These are phyloP conservation scores for Cladosporium halotolerans DNA, from an alignment of 2,329 filamentous ascomycete species.

Conservation along the genomic window DNA sequence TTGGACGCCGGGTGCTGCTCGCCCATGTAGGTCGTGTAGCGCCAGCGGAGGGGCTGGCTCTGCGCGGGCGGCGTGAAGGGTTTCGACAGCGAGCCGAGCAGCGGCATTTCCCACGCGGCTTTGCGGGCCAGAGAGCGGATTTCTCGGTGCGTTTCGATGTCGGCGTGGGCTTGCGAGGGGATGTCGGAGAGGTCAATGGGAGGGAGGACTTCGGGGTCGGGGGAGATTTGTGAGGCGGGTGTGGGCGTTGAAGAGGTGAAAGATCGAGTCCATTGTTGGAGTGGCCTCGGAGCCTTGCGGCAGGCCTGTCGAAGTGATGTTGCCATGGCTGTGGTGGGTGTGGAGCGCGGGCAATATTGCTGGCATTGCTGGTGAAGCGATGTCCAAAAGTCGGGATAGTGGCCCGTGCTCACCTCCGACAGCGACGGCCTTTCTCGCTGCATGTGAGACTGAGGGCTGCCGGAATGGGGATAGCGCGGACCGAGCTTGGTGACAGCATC, in stretches of 20 bases:
- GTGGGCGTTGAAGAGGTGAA: conserved; percentile 5
- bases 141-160: conserved; percentile 83
- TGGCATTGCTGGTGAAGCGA: neutral
- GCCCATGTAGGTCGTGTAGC: conserved; percentile 94
- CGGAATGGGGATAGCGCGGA: neutral
- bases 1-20: conserved; percentile 84
- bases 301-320: conserved; percentile 25
- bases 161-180: conserved; percentile 71
- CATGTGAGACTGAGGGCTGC: no score
- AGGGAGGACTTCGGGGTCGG: conserved; percentile 11
- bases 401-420: conserved; percentile 14
- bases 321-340: conserved; percentile 21
- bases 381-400: conserved; percentile 11
- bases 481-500: conserved; percentile 4
- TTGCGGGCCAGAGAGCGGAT: conserved; percentile 81
- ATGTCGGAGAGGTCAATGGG: conserved; percentile 54
- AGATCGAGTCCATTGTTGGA: conserved; percentile 15
- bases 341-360: neutral
- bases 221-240: conserved; percentile 12
- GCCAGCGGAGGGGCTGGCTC: conserved; percentile 75
- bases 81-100: conserved; percentile 73
- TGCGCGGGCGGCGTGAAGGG: conserved; percentile 67
- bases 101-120: conserved; percentile 91
- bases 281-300: conserved; percentile 18
- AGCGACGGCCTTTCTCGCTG: neutral